Percentiles rank a stretch among this genome's conserved stretches.
phyloP scores from a whole-genome alignment of 2,329 filamentous ascomycete species.

The Hypomyces rosellus region DNA sequence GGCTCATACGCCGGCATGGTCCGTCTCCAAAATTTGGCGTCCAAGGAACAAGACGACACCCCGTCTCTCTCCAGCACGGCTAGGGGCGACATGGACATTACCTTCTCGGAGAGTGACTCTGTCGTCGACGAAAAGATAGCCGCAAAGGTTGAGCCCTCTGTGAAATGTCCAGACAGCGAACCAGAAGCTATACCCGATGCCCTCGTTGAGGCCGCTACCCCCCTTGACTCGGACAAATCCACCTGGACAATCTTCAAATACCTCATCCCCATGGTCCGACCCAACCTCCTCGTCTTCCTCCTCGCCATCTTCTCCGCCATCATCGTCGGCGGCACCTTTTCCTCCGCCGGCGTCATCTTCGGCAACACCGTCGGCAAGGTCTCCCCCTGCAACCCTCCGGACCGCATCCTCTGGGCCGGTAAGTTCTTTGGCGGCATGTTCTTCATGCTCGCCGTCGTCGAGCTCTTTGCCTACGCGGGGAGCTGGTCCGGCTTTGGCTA shows the following conservation, averaged over 20 bases:
- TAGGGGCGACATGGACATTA: slow-evolving; percentile 38
- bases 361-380: slow-evolving; percentile 35
- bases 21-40: slow-evolving; percentile 33
- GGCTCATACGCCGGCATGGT: slow-evolving; percentile 49
- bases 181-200: slow-evolving; percentile 18
- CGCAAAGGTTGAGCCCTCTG: slow-evolving; percentile 31
- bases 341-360: slow-evolving; percentile 47
- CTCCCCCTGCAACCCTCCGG: slow-evolving; percentile 40
- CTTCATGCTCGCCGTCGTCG: slow-evolving; percentile 44
- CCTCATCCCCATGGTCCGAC: slow-evolving; percentile 31
- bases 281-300: slow-evolving; percentile 32
- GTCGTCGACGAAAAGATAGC: slow-evolving; percentile 26
- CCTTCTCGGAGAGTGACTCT: slow-evolving; percentile 31
- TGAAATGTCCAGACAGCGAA: background rate
- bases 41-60: slow-evolving; percentile 22
- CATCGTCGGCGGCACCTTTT: slow-evolving; percentile 51
- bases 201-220: background rate
- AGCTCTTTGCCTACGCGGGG: slow-evolving; percentile 47
- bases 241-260: slow-evolving; percentile 33
- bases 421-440: slow-evolving; percentile 52
- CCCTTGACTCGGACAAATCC: slow-evolving; percentile 34
- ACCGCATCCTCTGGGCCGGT: slow-evolving; percentile 30
- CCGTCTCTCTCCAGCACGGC: slow-evolving; percentile 26
- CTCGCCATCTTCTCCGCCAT: slow-evolving; percentile 36
- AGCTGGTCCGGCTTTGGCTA: slow-evolving; percentile 46